phyloP scores from a whole-genome alignment of 2,329 filamentous ascomycete genomes.

The Penicillium nordicum region DNA sequence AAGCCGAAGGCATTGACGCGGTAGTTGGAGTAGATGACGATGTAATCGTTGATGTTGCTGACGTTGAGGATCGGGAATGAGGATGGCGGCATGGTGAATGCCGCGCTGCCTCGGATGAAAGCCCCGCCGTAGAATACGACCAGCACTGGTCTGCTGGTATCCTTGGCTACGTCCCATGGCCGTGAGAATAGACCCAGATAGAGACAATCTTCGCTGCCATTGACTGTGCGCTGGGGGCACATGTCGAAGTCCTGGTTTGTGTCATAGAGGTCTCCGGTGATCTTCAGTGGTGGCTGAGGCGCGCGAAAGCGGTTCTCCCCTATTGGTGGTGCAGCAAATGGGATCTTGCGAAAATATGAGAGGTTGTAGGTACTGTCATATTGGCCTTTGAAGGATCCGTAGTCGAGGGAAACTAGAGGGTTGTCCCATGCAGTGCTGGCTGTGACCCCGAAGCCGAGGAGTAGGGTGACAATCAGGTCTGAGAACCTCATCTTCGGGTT shows the following conservation, averaged over 20 bases:
- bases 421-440: conserved; percentile 22
- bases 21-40: conserved; percentile 55
- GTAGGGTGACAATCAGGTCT: not conserved
- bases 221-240: conserved; percentile 58
- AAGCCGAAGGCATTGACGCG: conserved; percentile 58
- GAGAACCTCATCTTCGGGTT: conserved; percentile 2
- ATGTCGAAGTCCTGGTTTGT: conserved; percentile 55
- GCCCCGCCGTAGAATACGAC: conserved; percentile 61
- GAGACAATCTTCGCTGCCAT: conserved; percentile 59
- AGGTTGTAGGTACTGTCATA: conserved; percentile 54
- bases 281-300: conserved; percentile 53
- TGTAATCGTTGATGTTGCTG: conserved; percentile 49
- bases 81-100: conserved; percentile 54
- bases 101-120: conserved; percentile 57
- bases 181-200: conserved; percentile 60
- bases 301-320: conserved; percentile 59
- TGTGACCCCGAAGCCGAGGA: conserved; percentile 7
- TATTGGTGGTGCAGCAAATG: conserved; percentile 58
- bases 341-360: conserved; percentile 59
- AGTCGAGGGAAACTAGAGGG: conserved; percentile 45
- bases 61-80: conserved; percentile 59
- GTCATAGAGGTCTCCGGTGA: conserved; percentile 51
- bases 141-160: conserved; percentile 53
- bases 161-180: conserved; percentile 46
- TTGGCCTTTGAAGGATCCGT: conserved; percentile 53